Evolutionary conservation across 495 filamentous ascomycete species (phyloP), one percentile per base, ranked within the genome.

Genomic region (Massariosphaeria phaeospora): DNA sequence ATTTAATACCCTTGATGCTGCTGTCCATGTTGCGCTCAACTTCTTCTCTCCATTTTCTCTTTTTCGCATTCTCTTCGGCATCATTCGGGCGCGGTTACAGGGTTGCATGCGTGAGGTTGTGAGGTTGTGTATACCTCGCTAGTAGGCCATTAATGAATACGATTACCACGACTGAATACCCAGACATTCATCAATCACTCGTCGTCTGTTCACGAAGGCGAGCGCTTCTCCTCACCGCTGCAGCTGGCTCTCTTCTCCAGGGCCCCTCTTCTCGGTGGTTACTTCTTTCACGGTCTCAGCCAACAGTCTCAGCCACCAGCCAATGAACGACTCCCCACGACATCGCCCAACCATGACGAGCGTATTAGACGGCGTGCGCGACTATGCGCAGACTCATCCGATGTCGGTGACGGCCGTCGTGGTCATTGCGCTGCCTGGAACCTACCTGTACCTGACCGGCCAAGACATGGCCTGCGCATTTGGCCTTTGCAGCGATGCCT

Each of bases 351-450:
- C 41, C 38, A 58, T 58, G 55, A 17, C 47, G 8, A 25, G 31
- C 11, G 25, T 47, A 4, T 23, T 58, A 9, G 48, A 58, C 21
- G 20, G 36, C 23, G 41, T 47, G 12, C 48, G 55, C 39, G 55
- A 58, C 17, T 58, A 51, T 18, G 48, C 55, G 23, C 55, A 58
- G 18, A 46, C 18, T 34, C 55, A 52, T 40, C 55, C 55, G 11
- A 4, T 49, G 29, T 57, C 54, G 25, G 20, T 57, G 5, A 48
- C 55, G 8, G 26, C 48, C 15, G 31, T 47, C 3, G 23, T 58
- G 8, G 41, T 58, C 18, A 47, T 58, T 39, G 48, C 48, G 27
- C 39, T 58, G 8, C 55, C 55, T 26, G 55, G 55, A 26, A 39
- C 55, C 12, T 58, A 58, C 39, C 38, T 58, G 15, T 39, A 29